Evolutionary conservation across 2,329 filamentous ascomycete genomes (phyloP), one percentile per base, ranked within the genome.

Genomic region (Furcasterigmium furcatum): DNA sequence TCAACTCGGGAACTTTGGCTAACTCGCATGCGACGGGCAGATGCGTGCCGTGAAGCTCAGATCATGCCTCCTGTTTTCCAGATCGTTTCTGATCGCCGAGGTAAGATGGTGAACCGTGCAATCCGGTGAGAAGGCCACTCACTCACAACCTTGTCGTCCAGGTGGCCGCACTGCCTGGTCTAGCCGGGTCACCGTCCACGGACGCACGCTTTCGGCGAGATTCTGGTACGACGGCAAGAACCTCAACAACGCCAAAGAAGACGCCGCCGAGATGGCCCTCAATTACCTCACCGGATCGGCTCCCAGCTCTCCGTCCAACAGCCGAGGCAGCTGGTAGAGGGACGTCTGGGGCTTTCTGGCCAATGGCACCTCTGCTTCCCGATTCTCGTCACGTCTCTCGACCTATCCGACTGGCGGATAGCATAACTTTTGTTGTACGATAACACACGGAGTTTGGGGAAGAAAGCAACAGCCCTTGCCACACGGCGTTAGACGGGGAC

Each of bases 221-320:
- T 95, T 83, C 68, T 96, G 89, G 89, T 96, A 95, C 68, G 91
- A 95, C 65, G 90, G 90, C 50, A 83, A 89, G 62, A 90, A 89
- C 61, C 76, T 92, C 65, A 82, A 91, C 73, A 95, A 95, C 60
- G 90, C 90, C 47, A 85, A 82, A 67, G 91, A 96, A 66, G 91
- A 96, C 63, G 91, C 89, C n/a, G 90, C 91, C 53, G 89, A 96
- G 67, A 79, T 87, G 50, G 90, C 90, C 21, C 65, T 87, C 49
- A 78, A 74, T 58, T 78, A 75, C 67, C 65, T 88, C 45, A 68
- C 54, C 46, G 63, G 62, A 41, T 69, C 64, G 46, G 66, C 58
- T 41, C 62, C 67, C n/a, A 67, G 56, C 46, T 73, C 70, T 18
- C 67, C 70, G 8, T 59, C 65, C 19, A 65, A 52, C 43, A 49